Percentiles rank a stretch among this genome's conserved stretches.
Conservation (phyloP, 352 stramenopile species). For the Phytophthora pistaciae region DNA sequence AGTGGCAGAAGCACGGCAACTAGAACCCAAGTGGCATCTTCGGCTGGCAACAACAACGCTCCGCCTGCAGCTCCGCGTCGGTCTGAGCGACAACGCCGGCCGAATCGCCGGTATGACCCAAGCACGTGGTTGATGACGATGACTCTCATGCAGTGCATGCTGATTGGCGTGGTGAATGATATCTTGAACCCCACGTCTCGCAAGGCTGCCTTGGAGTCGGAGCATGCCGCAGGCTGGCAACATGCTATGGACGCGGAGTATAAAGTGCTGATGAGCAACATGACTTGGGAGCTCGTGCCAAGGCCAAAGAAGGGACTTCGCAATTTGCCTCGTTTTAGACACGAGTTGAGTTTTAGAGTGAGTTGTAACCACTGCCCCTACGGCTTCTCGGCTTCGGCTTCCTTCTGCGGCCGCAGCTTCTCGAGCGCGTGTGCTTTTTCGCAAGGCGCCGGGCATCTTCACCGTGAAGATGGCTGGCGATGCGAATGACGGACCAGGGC, state of each 20-base stretch:
- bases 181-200: slow-evolving; percentile 2
- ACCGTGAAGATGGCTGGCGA: too few relatives aligned
- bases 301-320: neutral
- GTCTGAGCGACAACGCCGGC: slow-evolving; percentile 3
- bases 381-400: too few relatives aligned
- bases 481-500: too few relatives aligned
- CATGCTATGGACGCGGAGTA: slow-evolving; percentile 8
- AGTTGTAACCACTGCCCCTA: too few relatives aligned
- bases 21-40: neutral
- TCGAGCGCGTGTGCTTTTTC: too few relatives aligned
- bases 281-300: slow-evolving; percentile 9
- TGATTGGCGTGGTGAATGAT: slow-evolving; percentile 10
- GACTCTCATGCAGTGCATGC: slow-evolving; percentile 14
- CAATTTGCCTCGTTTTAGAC: too few relatives aligned
- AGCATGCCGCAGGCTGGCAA: neutral
- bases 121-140: slow-evolving; percentile 4
- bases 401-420: too few relatives aligned
- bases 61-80: neutral
- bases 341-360: neutral
- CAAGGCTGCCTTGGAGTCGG: slow-evolving; percentile 1
- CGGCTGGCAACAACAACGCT: neutral
- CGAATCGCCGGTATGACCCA: neutral
- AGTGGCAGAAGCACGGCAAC: neutral
- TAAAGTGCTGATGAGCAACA: neutral
- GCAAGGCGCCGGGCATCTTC: too few relatives aligned